Evolutionary conservation across 2,329 filamentous ascomycete genomes (phyloP).

Genomic region (Seiridium unicorne): DNA sequence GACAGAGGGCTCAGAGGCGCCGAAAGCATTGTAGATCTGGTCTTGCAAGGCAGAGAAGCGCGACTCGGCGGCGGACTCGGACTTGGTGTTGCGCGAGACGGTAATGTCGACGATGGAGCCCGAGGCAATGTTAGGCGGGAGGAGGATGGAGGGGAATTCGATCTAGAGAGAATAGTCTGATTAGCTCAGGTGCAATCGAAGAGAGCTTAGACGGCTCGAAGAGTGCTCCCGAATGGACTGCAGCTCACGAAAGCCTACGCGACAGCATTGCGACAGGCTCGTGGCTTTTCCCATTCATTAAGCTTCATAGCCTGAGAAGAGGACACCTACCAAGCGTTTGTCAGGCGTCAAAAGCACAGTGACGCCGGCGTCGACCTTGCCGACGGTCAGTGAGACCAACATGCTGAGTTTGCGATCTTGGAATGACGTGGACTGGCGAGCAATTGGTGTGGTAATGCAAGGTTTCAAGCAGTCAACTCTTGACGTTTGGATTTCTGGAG

Average conservation of each 20-base stretch:
- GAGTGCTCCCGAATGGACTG: neutral
- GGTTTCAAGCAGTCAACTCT: neutral
- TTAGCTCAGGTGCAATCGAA: conserved; percentile 16
- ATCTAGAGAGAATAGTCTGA: conserved; percentile 58
- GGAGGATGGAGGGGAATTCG: conserved; percentile 95
- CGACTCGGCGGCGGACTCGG: conserved; percentile 72
- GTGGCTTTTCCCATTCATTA: neutral
- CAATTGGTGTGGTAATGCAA: neutral
- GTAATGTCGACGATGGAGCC: conserved; percentile 98
- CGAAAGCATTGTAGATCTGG: conserved; percentile 84
- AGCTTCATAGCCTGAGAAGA: neutral
- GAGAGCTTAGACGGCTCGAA: conserved; percentile 15
- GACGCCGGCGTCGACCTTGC: conserved; percentile 98
- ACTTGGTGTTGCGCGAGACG: conserved; percentile 79
- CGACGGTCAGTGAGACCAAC: conserved; percentile 96
- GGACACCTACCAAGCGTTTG: conserved; percentile 78
- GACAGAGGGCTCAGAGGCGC: conserved; percentile 70
- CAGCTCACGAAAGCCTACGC: neutral
- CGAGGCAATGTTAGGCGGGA: conserved; percentile 91
- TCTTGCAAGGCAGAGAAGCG: conserved; percentile 85
- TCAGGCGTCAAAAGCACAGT: conserved; percentile 95
- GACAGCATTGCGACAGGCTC: conserved; percentile 13
- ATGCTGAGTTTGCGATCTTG: conserved; percentile 49
- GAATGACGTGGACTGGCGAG: neutral
- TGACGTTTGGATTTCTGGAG: neutral